Evolutionary conservation across 768 basidiomycete genomes (phyloP), one percentile per base, ranked within the genome.

Genomic region (Boletus insuetus): DNA sequence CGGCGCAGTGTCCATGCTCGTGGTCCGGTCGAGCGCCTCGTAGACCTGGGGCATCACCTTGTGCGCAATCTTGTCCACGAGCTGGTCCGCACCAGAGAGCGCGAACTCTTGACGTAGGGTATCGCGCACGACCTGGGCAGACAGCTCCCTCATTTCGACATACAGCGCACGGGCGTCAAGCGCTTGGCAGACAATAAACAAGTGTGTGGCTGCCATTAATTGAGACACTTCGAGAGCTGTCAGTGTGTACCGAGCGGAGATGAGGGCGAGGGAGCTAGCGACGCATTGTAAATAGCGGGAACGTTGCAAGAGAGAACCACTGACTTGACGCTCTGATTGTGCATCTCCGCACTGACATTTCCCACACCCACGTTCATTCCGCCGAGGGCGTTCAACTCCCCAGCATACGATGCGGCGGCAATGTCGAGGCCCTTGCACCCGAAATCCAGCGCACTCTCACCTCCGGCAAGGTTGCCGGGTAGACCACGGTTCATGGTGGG

Each of bases 321-420:
- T 56, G 59, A 91, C 89, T 94, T 94, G 70, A 94, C 82, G 42
- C 92, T 88, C 70, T 94, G 92, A 62, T 94, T 94, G 66, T 92
- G 89, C 88, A 93, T 91, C 73, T 94, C 91, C 1, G 91, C 91
- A 2, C 86, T 87, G 64, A 94, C 90, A 46, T 91, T 83, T 61
- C 89, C 86, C 0, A 89, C 90, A 3, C 87, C 87, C 12, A 94
- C 91, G 0, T 92, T 91, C 73, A 83, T 89, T 14, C 69, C 69
- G 6, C 69, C 91, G 24, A 93, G 79, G 64, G 81, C 86, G 29
- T 91, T 91, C 32, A 94, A 81, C 70, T 94, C 92, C 44, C 86
- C 77, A 3, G 86, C 81, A 66, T 94, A 94, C 0, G 92, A 86
- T 10, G 92, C 91, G 6, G 82, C 79, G 41, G 85, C 88, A 56